These are phyloP conservation scores for Pseudohyphozyma bogoriensis DNA, from an alignment of 768 basidiomycete genomes.

Conservation along the genomic window DNA sequence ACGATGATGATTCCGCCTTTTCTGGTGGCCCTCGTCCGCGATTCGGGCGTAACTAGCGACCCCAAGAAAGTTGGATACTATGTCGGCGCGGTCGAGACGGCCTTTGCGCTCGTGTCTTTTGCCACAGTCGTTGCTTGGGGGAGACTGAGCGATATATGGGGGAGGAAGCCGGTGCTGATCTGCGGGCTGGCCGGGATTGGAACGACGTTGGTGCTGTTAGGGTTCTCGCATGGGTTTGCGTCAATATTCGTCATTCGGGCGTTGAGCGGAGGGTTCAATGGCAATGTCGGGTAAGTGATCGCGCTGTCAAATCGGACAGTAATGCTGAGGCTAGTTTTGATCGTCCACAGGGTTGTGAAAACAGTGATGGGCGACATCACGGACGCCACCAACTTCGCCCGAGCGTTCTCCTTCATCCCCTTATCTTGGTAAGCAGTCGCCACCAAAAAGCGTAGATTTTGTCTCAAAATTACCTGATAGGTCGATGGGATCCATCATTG, in stretches of 20 bases:
- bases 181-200: conserved; percentile 27
- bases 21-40: no score
- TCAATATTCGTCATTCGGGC: conserved; percentile 22
- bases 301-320: not conserved
- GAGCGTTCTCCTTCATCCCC: conserved; percentile 30
- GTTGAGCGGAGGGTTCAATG: conserved; percentile 20
- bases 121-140: conserved; percentile 29
- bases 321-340: no score
- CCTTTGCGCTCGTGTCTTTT: conserved; percentile 29
- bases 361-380: conserved; percentile 26
- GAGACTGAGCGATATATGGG: conserved; percentile 28
- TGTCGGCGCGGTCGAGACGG: conserved; percentile 12
- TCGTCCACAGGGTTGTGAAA: conserved; percentile 29
- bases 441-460: no score
- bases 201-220: conserved; percentile 27
- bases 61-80: conserved; percentile 1
- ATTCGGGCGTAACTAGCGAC: conserved; percentile 21
- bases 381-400: conserved; percentile 29
- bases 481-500: no score
- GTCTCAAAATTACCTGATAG: no score
- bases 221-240: conserved; percentile 12
- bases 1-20: no score
- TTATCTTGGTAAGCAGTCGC: conserved; percentile 24
- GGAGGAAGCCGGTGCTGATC: conserved; percentile 32
- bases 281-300: conserved; percentile 10